A percentile compares a stretch with the other conserved stretches of the same genome.
phyloP scores from a whole-genome alignment of 768 basidiomycete species.

The Mycena albidolilacea region DNA sequence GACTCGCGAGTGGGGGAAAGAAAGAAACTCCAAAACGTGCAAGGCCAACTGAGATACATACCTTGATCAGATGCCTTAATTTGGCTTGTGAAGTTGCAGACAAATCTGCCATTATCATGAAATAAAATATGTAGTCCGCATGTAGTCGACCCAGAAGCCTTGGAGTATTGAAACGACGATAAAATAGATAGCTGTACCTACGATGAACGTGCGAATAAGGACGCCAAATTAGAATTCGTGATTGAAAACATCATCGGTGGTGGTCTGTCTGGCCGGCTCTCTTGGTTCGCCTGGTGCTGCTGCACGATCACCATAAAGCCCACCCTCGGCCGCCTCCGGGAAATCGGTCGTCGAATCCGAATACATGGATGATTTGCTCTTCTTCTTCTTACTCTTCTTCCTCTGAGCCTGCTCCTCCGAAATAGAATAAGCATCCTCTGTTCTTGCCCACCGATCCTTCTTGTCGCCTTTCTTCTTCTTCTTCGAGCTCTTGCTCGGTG shows the following conservation, averaged over 20 bases:
- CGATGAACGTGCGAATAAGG: neutral
- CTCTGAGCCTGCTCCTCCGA: conserved; percentile 59
- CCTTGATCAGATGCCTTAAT: neutral
- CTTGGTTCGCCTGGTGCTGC: conserved; percentile 32
- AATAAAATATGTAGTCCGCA: neutral
- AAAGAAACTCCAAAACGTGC: too few species aligned
- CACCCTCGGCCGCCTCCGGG: conserved; percentile 83
- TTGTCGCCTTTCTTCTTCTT: conserved; percentile 83
- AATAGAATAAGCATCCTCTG: conserved; percentile 85
- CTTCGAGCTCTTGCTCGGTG: conserved; percentile 54
- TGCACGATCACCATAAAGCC: conserved; percentile 66
- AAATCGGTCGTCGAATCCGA: conserved; percentile 63
- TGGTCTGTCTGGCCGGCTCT: conserved; percentile 38
- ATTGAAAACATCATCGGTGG: conserved; percentile 67
- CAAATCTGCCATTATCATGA: neutral
- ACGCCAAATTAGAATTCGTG: conserved; percentile 69
- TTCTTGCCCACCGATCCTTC: conserved; percentile 91
- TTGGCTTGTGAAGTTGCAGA: neutral
- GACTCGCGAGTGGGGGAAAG: too few species aligned
- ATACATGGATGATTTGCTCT: conserved; percentile 58
- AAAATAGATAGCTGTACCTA: conserved; percentile 17
- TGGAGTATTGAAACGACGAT: neutral
- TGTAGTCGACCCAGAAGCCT: neutral
- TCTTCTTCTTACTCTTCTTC: conserved; percentile 76
- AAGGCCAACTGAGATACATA: too few species aligned